Evolutionary conservation across 495 filamentous ascomycete genomes (phyloP).

Genomic region (Aspergillus carlsbadensis): DNA sequence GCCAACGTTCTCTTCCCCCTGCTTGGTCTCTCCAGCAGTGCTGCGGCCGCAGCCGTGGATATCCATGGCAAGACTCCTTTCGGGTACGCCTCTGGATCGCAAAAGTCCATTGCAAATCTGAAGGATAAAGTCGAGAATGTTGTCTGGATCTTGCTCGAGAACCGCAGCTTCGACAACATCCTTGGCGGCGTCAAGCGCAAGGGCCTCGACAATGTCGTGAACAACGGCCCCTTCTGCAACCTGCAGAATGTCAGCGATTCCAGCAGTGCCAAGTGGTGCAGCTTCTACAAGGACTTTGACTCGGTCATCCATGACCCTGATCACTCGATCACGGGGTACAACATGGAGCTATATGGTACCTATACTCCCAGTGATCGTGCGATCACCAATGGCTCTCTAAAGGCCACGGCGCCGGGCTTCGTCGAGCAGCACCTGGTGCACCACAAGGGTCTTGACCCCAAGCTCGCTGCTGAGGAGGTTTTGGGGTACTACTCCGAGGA

Average conservation of each 20-base stretch:
- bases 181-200: constrained; percentile 37
- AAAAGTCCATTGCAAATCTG: constrained; percentile 29
- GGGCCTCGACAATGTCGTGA: constrained; percentile 43
- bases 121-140: constrained; percentile 47
- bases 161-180: constrained; percentile 46
- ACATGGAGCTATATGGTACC: constrained; percentile 49
- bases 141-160: constrained; percentile 44
- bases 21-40: not conserved
- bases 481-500: constrained; percentile 52
- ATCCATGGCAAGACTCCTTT: not conserved
- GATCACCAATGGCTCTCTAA: constrained; percentile 34
- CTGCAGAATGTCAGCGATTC: constrained; percentile 40
- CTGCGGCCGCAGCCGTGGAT: not conserved
- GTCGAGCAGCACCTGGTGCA: constrained; percentile 44
- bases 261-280: constrained; percentile 35
- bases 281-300: constrained; percentile 41
- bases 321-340: constrained; percentile 50
- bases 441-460: constrained; percentile 26
- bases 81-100: constrained; percentile 6
- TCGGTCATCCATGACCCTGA: constrained; percentile 48
- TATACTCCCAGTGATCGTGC: constrained; percentile 39
- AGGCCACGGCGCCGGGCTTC: constrained; percentile 42
- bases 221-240: constrained; percentile 46
- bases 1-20: not conserved
- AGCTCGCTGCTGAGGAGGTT: constrained; percentile 43